Evolutionary conservation across 2,329 filamentous ascomycete species (phyloP).

Genomic region (Pestalotiopsis sp.): DNA sequence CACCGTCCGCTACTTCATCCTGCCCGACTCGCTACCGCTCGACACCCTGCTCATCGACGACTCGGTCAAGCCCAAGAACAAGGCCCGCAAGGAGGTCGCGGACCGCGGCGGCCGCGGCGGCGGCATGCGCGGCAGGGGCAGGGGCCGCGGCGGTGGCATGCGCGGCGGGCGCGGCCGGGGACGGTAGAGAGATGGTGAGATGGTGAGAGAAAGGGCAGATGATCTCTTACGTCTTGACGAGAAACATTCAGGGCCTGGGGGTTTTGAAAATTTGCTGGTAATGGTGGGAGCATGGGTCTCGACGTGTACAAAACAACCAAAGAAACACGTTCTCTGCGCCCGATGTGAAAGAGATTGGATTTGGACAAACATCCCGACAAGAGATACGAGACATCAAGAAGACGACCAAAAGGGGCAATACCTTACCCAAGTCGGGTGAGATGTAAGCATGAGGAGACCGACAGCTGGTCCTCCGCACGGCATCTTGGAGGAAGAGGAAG

Average conservation of each 20-base stretch:
- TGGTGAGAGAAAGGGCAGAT: background rate
- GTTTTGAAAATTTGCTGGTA: background rate
- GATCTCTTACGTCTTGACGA: background rate
- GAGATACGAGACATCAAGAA: background rate
- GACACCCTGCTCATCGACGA: conserved; percentile 97
- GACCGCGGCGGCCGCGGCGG: conserved; percentile 61
- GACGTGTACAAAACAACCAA: background rate
- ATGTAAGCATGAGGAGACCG: background rate
- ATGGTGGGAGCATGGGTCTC: background rate
- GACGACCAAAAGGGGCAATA: background rate
- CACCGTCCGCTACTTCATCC: conserved; percentile 94
- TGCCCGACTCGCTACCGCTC: conserved; percentile 91
- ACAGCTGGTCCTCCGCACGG: background rate
- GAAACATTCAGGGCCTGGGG: background rate
- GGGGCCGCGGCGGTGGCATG: conserved; percentile 23
- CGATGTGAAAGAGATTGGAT: background rate
- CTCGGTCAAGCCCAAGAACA: conserved; percentile 98
- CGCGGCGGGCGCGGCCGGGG: conserved; percentile 21
- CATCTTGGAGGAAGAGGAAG: background rate
- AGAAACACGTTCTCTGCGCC: background rate
- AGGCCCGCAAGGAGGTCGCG: conserved; percentile 87
- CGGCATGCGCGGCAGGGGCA: conserved; percentile 53
- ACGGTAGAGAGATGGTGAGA: background rate
- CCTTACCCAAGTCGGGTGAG: background rate
- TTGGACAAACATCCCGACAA: background rate